A percentile compares a stretch with the other conserved stretches of the same genome.
These are phyloP conservation scores for Aspergillus sp. DNA, from an alignment of 2,329 filamentous ascomycete genomes.

Conservation along the genomic window DNA sequence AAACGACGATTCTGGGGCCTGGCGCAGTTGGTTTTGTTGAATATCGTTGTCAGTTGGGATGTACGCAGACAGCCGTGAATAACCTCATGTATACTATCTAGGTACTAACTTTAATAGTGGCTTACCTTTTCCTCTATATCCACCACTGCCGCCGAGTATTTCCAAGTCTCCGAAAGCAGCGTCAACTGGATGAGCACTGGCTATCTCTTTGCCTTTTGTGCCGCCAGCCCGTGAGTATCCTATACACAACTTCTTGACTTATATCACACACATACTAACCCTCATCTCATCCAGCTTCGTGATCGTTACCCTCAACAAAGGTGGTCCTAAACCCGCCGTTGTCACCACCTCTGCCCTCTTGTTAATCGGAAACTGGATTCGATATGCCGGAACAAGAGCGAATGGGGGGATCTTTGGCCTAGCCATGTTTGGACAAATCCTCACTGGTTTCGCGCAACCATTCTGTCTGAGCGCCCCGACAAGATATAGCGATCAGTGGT, in stretches of 20 bases:
- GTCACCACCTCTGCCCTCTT: constrained; percentile 67
- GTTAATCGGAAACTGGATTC: constrained; percentile 84
- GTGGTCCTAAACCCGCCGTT: constrained; percentile 73
- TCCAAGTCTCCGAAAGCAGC: constrained; percentile 64
- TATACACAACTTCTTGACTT: neutral
- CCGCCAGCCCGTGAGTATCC: constrained; percentile 57
- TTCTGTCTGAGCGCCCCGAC: constrained; percentile 89
- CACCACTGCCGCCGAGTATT: constrained; percentile 68
- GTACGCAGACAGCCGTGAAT: constrained; percentile 49
- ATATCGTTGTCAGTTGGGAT: constrained; percentile 93
- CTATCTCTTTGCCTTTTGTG: constrained; percentile 80
- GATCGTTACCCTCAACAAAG: constrained; percentile 71
- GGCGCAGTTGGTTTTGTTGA: constrained; percentile 76
- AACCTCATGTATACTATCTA: neutral
- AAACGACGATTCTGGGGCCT: constrained; percentile 88
- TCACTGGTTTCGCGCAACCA: constrained; percentile 84
- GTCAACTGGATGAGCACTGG: constrained; percentile 92
- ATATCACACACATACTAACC: neutral
- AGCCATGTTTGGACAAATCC: constrained; percentile 85
- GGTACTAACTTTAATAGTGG: constrained; percentile 57
- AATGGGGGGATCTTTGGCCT: constrained; percentile 63
- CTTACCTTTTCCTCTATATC: constrained; percentile 86
- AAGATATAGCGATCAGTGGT: constrained; percentile 91
- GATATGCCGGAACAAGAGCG: constrained; percentile 65
- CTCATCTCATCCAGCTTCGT: constrained; percentile 41